Percentiles rank a stretch among this genome's conserved stretches.
Conservation (phyloP, 2,329 filamentous ascomycete genomes). For the Microthyrium microscopicum region DNA sequence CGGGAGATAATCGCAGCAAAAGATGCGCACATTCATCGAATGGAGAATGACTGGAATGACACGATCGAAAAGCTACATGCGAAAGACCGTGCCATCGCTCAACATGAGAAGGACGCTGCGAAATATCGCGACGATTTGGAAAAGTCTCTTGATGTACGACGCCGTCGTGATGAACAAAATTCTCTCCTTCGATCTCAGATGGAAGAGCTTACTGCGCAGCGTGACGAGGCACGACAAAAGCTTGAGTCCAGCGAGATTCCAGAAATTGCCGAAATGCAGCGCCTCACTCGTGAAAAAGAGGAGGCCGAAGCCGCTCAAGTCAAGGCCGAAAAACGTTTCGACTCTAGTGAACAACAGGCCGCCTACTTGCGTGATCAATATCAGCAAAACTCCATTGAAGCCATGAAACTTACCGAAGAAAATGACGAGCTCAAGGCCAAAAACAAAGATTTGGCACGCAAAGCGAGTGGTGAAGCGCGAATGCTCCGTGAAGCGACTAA, state of each 20-base stretch:
- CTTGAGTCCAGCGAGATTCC: conserved; percentile 4
- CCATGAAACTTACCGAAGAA: conserved; percentile 1
- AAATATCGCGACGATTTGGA: conserved; percentile 1
- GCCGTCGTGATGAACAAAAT: no score
- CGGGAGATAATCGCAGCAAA: no score
- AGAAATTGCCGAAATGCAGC: conserved; percentile 5
- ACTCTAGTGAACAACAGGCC: background rate
- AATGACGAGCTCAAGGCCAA: conserved; percentile 3
- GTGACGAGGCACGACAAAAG: conserved; percentile 1
- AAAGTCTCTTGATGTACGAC: background rate
- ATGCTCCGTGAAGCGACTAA: background rate
- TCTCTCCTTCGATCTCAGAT: no score
- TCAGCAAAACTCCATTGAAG: background rate
- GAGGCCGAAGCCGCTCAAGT: conserved; percentile 2
- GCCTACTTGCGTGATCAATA: background rate
- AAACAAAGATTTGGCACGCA: conserved; percentile 1
- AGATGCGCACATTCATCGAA: no score
- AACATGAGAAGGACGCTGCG: conserved; percentile 2
- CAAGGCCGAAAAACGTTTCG: conserved; percentile 3
- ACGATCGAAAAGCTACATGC: no score
- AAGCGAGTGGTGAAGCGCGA: conserved; percentile 5
- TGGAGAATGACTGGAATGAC: no score
- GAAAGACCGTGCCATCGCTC: no score
- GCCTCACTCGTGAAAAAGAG: conserved; percentile 3
- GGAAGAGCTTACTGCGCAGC: background rate